Evolutionary conservation across 2,329 filamentous ascomycete genomes (phyloP).

Genomic region (Pseudovirgaria hyperparasitica): DNA sequence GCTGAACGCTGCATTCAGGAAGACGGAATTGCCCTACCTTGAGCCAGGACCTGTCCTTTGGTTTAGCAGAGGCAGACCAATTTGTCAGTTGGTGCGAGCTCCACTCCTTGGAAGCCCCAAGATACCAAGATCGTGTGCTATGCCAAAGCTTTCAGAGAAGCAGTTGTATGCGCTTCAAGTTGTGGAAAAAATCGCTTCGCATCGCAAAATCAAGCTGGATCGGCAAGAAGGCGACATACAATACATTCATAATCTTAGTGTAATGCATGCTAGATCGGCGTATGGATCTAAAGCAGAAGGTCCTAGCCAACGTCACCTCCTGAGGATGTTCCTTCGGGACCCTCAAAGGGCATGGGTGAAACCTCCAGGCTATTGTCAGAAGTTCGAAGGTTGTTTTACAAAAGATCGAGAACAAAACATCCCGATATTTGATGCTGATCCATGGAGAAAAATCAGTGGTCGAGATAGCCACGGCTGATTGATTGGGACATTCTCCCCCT

Average conservation of each 20-base stretch:
- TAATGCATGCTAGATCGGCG: conserved; percentile 23
- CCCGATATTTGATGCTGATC: conserved; percentile 20
- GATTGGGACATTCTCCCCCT: no score
- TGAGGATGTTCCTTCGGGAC: conserved; percentile 26
- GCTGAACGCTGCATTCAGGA: conserved; percentile 3
- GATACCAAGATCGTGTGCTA: conserved; percentile 16
- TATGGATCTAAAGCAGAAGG: conserved; percentile 13
- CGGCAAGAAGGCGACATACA: conserved; percentile 23
- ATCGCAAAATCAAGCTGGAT: conserved; percentile 18
- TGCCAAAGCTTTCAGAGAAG: conserved; percentile 16
- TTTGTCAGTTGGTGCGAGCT: conserved; percentile 24
- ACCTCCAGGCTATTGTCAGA: conserved; percentile 12
- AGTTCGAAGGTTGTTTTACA: conserved; percentile 21
- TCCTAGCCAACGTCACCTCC: conserved; percentile 19
- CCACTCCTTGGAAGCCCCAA: conserved; percentile 21
- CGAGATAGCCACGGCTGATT: conserved; percentile 24
- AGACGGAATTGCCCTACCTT: conserved; percentile 16
- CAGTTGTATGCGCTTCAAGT: conserved; percentile 18
- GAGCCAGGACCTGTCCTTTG: conserved; percentile 21
- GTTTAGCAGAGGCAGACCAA: conserved; percentile 22
- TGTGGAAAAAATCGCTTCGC: conserved; percentile 16
- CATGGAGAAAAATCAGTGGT: conserved; percentile 25
- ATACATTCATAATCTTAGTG: conserved; percentile 22
- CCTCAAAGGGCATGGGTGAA: conserved; percentile 20
- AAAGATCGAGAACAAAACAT: conserved; percentile 17